These are phyloP conservation scores for Beauveria caledonica DNA, from an alignment of 2,329 filamentous ascomycete species.

Conservation along the genomic window DNA sequence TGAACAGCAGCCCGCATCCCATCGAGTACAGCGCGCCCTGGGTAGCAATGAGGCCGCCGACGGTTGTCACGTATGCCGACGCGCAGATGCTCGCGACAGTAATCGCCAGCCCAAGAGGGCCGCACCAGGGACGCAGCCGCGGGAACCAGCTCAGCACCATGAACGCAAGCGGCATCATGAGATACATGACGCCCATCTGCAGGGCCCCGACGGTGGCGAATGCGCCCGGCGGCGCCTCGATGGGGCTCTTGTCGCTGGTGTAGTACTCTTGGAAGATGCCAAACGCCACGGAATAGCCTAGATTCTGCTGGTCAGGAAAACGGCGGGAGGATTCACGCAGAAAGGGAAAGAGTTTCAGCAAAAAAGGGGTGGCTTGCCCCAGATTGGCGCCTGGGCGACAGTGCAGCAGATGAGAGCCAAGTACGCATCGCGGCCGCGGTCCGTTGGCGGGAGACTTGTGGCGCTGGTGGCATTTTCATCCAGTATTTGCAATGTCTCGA, in stretches of 20 bases:
- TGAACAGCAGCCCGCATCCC: constrained; percentile 43
- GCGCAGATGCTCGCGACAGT: constrained; percentile 41
- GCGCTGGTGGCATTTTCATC: neutral
- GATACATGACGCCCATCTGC: constrained; percentile 41
- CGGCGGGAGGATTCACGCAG: neutral
- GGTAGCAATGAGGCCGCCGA: constrained; percentile 44
- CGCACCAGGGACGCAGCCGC: constrained; percentile 29
- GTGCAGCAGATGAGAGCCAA: constrained; percentile 23
- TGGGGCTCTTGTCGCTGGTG: constrained; percentile 42
- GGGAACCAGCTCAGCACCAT: constrained; percentile 34
- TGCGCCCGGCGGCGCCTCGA: constrained; percentile 32
- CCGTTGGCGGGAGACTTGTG: constrained; percentile 20
- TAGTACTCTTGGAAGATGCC: constrained; percentile 65
- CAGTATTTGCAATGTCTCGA: constrained; percentile 1
- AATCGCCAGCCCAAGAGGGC: constrained; percentile 35
- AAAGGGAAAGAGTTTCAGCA: neutral
- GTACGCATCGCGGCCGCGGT: constrained; percentile 23
- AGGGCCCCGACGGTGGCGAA: constrained; percentile 20
- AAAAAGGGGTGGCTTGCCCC: constrained; percentile 18
- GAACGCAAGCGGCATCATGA: constrained; percentile 41
- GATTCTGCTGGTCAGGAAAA: neutral
- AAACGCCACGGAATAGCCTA: constrained; percentile 36
- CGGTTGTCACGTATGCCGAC: constrained; percentile 40
- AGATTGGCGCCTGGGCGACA: constrained; percentile 25
- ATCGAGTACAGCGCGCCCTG: constrained; percentile 53